Conservation (phyloP, 306 rosid species). For the Clitoria ternatea region DNA sequence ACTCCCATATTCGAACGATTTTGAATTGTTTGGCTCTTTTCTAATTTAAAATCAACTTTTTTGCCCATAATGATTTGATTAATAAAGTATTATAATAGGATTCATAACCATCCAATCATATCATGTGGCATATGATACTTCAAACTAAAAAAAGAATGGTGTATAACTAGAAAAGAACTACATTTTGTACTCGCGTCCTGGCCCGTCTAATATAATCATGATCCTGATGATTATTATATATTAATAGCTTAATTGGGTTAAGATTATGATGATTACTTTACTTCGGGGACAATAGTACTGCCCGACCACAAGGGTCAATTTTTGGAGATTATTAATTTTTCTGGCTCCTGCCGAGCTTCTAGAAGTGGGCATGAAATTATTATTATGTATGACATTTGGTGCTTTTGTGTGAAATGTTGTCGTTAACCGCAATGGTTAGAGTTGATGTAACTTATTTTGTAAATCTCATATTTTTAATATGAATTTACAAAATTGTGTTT, state of each 20-base stretch:
- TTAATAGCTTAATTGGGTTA: neutral
- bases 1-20: neutral
- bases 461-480: too few species aligned
- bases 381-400: neutral
- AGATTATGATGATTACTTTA: slow-evolving; percentile 38
- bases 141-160: neutral
- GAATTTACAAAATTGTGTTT: too few species aligned
- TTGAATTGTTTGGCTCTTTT: neutral
- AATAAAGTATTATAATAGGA: neutral
- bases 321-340: neutral
- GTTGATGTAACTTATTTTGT: too few species aligned
- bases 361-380: slow-evolving; percentile 16
- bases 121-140: neutral
- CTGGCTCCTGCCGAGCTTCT: neutral
- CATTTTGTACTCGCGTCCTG: slow-evolving; percentile 5
- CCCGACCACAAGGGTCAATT: neutral
- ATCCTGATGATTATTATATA: neutral
- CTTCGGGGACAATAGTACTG: slow-evolving; percentile 33
- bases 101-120: slow-evolving; percentile 9
- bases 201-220: slow-evolving; percentile 24
- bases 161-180: neutral
- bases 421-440: too few species aligned
- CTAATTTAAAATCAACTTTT: neutral
- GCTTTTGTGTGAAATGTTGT: neutral
- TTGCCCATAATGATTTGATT: neutral